Percentiles rank a stretch among this genome's conserved stretches.
Conservation (phyloP, 768 basidiomycete species). For the Strobilomyces confusus region DNA sequence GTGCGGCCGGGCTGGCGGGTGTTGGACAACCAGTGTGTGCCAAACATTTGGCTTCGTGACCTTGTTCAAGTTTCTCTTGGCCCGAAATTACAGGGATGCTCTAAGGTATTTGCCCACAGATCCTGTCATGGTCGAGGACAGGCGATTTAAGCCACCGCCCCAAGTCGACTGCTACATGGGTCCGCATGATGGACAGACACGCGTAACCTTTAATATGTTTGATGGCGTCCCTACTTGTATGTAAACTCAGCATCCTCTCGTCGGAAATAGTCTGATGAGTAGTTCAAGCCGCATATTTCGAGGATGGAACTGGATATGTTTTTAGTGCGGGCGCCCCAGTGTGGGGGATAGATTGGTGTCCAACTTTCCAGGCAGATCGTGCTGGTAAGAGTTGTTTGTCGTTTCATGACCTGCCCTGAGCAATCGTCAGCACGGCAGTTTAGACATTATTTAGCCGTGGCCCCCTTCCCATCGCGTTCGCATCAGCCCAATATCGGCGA, state of each 20-base stretch:
- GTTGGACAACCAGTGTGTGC: conserved; percentile 46
- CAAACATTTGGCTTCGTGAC: conserved; percentile 5
- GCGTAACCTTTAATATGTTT: conserved; percentile 49
- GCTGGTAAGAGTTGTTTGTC: conserved; percentile 36
- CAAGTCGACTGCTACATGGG: conserved; percentile 63
- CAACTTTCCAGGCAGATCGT: conserved; percentile 59
- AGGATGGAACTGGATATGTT: conserved; percentile 58
- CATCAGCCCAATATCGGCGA: conserved; percentile 66
- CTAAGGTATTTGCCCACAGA: conserved; percentile 58
- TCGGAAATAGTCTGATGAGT: background rate
- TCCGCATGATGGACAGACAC: conserved; percentile 51
- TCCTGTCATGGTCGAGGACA: conserved; percentile 45
- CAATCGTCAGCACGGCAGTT: conserved; percentile 42
- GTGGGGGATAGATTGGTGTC: conserved; percentile 95
- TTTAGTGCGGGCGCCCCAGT: conserved; percentile 88
- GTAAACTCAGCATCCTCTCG: conserved; percentile 35
- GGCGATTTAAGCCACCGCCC: conserved; percentile 47
- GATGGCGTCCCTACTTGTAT: conserved; percentile 56
- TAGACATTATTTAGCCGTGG: conserved; percentile 83
- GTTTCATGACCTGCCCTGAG: background rate
- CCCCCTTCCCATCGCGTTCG: conserved; percentile 61
- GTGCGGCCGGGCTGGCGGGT: conserved; percentile 45
- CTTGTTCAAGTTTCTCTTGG: conserved; percentile 3
- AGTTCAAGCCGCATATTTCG: conserved; percentile 53
- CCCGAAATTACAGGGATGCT: conserved; percentile 43